These are phyloP conservation scores for Incumbomyces delicatus DNA, from an alignment of 2,329 filamentous ascomycete genomes.

Conservation along the genomic window DNA sequence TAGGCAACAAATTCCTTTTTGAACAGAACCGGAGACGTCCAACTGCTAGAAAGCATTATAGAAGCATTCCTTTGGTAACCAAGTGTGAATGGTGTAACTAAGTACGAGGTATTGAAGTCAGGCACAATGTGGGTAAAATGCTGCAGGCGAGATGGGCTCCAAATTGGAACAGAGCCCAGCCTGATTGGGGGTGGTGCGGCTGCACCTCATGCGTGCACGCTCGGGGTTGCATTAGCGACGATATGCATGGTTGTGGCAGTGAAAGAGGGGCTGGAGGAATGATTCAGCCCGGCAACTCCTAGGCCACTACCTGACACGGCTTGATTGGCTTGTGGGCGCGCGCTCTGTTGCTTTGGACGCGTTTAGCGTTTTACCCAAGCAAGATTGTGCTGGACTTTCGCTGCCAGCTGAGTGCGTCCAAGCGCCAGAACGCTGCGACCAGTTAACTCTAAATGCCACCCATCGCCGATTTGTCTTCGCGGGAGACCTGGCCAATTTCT, in stretches of 20 bases:
- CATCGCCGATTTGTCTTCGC: too few relatives aligned
- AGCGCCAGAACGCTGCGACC: too few relatives aligned
- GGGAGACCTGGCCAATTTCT: too few relatives aligned
- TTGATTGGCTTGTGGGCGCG: slow-evolving; percentile 1
- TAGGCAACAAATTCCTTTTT: not conserved
- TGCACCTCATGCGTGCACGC: not conserved
- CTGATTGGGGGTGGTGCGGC: not conserved
- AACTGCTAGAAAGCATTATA: not conserved
- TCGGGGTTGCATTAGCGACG: not conserved
- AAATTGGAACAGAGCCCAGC: not conserved
- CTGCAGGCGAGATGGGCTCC: not conserved
- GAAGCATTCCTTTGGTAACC: slow-evolving; percentile 1
- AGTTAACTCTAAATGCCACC: too few relatives aligned
- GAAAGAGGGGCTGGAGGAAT: not conserved
- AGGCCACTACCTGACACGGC: not conserved
- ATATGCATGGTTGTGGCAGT: too few relatives aligned
- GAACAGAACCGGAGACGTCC: not conserved
- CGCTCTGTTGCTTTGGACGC: slow-evolving; percentile 1
- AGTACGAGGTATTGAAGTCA: not conserved
- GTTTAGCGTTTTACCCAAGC: slow-evolving; percentile 1
- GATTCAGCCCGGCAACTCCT: not conserved
- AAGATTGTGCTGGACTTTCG: too few relatives aligned
- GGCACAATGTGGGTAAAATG: not conserved
- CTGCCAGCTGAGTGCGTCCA: too few relatives aligned
- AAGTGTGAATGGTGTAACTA: not conserved